Evolutionary conservation across 148 eudicot genomes (phyloP).

Genomic region (Rhododendron kiyosumense): DNA sequence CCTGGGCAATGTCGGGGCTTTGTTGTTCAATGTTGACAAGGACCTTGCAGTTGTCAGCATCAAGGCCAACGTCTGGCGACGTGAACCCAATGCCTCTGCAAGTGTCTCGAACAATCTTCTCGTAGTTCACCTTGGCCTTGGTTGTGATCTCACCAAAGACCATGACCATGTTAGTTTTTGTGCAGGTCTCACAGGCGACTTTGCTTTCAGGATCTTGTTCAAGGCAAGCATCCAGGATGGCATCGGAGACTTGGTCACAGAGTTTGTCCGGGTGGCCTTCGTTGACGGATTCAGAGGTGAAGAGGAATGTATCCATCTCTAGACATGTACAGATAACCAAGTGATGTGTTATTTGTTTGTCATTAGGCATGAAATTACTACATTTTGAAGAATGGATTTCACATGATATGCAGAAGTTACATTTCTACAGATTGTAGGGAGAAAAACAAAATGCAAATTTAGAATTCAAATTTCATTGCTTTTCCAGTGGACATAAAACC

Average conservation of each 20-base stretch:
- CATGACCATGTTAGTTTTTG: conserved; percentile 43
- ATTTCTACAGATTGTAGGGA: background rate
- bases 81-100: conserved; percentile 45
- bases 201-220: conserved; percentile 49
- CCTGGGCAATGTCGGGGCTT: conserved; percentile 46
- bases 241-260: conserved; percentile 48
- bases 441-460: background rate
- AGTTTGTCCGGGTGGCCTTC: conserved; percentile 53
- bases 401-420: background rate
- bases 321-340: conserved; percentile 2
- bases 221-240: conserved; percentile 48
- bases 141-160: conserved; percentile 50
- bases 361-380: background rate
- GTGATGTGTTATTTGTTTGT: background rate
- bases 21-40: conserved; percentile 44
- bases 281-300: conserved; percentile 49
- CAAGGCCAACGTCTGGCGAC: conserved; percentile 46
- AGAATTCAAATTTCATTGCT: no score
- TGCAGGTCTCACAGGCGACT: conserved; percentile 49
- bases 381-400: background rate
- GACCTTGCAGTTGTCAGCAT: conserved; percentile 48
- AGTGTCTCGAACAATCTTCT: conserved; percentile 41
- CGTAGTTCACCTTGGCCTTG: conserved; percentile 36
- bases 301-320: conserved; percentile 45
- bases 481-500: background rate